Percentiles rank a stretch among this genome's conserved stretches.
Evolutionary conservation across 129 eudicot genomes (phyloP).

Genomic region (sunflower (Helianthus annuus)): HanXRQr2.0-SUNRISE NC_035438.2:1451405-1451904

Average conservation of each 20-base stretch:
- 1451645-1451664: not conserved
- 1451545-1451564: not conserved
- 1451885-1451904: constrained; percentile 12
- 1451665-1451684: constrained; percentile 6
- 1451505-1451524: not conserved
- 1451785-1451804: not conserved
- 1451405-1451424: constrained; percentile 10
- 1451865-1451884: constrained; percentile 5
- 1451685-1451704: not conserved
- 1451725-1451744: constrained; percentile 7
- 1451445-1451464: not conserved
- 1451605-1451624: constrained; percentile 7
- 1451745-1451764: not conserved
- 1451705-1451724: not conserved
- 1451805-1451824: constrained; percentile 5
- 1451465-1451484: no score
- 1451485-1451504: not conserved
- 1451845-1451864: not conserved
- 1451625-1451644: constrained; percentile 8
- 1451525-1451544: not conserved
- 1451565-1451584: not conserved
- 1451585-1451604: not conserved
- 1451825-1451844: constrained; percentile 14
- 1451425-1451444: not conserved
- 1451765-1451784: no score